These are phyloP conservation scores for Saraca asoca DNA, from an alignment of 331 rosid genomes.

Conservation along the genomic window DNA sequence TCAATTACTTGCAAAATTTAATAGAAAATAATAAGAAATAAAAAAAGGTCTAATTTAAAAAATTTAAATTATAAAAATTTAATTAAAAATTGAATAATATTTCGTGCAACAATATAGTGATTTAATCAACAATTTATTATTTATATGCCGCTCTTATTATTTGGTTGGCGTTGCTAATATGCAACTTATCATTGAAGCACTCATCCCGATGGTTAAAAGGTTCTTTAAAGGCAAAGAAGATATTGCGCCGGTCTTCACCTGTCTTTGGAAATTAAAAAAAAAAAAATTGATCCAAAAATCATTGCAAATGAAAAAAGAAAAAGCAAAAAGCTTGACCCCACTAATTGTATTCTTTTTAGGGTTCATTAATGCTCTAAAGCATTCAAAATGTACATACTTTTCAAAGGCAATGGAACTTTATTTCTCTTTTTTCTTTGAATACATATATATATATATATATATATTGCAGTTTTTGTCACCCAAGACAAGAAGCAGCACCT, in stretches of 20 bases:
- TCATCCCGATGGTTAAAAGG: slow-evolving; percentile 53
- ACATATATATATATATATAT: no score
- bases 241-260: slow-evolving; percentile 38
- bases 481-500: slow-evolving; percentile 34
- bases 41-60: no score
- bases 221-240: slow-evolving; percentile 48
- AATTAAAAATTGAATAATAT: no score
- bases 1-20: no score
- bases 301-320: slow-evolving; percentile 46
- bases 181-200: slow-evolving; percentile 32
- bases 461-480: slow-evolving; percentile 37
- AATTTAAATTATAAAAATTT: no score
- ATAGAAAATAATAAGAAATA: no score
- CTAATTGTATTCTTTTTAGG: slow-evolving; percentile 81
- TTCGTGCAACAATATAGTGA: no score
- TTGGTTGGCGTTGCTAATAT: neutral
- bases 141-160: neutral
- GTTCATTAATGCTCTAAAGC: slow-evolving; percentile 57
- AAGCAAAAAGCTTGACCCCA: slow-evolving; percentile 50
- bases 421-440: slow-evolving; percentile 44
- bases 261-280: slow-evolving; percentile 41
- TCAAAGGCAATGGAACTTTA: slow-evolving; percentile 53
- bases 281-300: slow-evolving; percentile 59
- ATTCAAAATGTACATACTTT: slow-evolving; percentile 62
- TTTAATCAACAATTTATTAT: no score